Conservation (phyloP, 1,284 basidiomycete species). For the Hymenochaete sp. region DNA sequence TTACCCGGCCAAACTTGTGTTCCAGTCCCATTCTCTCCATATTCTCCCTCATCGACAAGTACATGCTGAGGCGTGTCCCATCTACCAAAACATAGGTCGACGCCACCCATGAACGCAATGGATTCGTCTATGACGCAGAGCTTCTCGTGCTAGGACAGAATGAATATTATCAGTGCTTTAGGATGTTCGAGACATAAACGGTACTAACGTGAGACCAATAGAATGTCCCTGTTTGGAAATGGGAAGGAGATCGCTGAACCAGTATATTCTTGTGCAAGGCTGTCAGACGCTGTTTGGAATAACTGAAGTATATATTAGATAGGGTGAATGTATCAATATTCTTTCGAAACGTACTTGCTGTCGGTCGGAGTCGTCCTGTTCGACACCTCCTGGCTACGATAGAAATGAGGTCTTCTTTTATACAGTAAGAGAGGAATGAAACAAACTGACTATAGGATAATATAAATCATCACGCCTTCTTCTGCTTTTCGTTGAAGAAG, state of each 20-base stretch:
- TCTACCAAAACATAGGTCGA: constrained; percentile 91
- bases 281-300: constrained; percentile 85
- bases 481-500: constrained; percentile 89
- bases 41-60: constrained; percentile 75
- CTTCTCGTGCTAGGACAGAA: constrained; percentile 80
- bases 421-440: not conserved
- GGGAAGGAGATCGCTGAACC: constrained; percentile 94
- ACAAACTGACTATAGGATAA: constrained; percentile 79
- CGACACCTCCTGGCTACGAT: constrained; percentile 86
- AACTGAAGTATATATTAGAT: constrained; percentile 40
- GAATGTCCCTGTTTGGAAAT: constrained; percentile 95
- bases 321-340: constrained; percentile 10
- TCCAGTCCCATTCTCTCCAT: constrained; percentile 45
- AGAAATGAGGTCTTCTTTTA: constrained; percentile 1
- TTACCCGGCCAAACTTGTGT: constrained; percentile 80
- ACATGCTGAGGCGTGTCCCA: constrained; percentile 97
- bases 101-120: constrained; percentile 96
- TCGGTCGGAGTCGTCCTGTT: constrained; percentile 91
- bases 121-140: constrained; percentile 96
- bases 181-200: constrained; percentile 3
- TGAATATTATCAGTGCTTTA: constrained; percentile 9
- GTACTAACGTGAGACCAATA: constrained; percentile 90
- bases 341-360: constrained; percentile 54
- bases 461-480: constrained; percentile 93
- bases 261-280: constrained; percentile 88